These are phyloP conservation scores for Elaeis oleifera DNA, from an alignment of 202 grass and related monocot genomes.

Conservation along the genomic window DNA sequence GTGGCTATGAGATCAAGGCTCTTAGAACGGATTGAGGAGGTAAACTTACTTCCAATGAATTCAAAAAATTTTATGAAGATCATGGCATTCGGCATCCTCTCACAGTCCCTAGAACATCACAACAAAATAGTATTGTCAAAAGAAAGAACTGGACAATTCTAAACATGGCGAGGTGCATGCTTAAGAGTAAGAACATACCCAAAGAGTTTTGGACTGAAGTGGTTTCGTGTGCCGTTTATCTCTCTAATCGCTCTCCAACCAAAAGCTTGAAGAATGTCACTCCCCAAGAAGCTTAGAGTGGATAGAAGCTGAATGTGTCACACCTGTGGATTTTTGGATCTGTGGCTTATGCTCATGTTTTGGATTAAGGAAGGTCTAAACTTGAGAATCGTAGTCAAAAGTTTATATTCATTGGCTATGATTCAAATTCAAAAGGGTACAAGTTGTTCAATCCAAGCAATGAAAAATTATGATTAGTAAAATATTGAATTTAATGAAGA, in stretches of 20 bases:
- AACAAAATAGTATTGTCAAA: background rate
- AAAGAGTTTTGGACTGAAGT: background rate
- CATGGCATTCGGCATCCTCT: background rate
- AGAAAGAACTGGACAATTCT: background rate
- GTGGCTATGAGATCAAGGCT: background rate
- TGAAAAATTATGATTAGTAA: background rate
- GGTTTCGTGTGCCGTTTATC: background rate
- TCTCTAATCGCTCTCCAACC: background rate
- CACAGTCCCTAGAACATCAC: background rate
- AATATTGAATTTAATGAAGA: slow-evolving; percentile 4
- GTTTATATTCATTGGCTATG: background rate
- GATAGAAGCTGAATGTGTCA: background rate
- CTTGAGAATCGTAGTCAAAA: background rate
- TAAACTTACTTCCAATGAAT: background rate
- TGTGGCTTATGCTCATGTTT: background rate
- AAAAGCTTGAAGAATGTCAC: background rate
- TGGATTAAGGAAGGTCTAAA: background rate
- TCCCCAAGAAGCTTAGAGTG: background rate
- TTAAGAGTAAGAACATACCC: background rate
- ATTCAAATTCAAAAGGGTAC: background rate
- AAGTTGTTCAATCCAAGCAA: background rate
- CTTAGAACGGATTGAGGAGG: background rate
- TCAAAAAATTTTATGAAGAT: too few relatives aligned
- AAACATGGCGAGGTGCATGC: background rate
- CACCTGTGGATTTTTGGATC: background rate